A percentile compares a stretch with the other conserved stretches of the same genome.
Conservation (phyloP, 2,329 filamentous ascomycete genomes). For the Fusarium foetens region DNA sequence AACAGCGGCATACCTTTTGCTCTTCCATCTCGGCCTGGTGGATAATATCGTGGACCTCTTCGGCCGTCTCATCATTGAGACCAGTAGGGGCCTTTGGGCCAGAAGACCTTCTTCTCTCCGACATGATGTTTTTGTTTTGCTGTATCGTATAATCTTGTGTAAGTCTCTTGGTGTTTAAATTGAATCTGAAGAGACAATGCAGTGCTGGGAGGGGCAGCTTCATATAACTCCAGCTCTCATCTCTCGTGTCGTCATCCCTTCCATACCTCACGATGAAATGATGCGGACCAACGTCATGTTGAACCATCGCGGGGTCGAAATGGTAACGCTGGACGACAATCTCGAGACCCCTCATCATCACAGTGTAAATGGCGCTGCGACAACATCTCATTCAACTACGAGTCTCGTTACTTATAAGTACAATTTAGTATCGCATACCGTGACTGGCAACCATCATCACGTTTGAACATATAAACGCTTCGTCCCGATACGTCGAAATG, state of each 20-base stretch:
- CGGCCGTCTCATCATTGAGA: constrained; percentile 47
- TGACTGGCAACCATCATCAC: background rate
- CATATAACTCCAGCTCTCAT: constrained; percentile 31
- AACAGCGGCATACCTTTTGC: constrained; percentile 35
- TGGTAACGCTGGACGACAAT: constrained; percentile 33
- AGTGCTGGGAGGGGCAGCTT: background rate
- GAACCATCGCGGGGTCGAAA: constrained; percentile 22
- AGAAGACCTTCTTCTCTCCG: constrained; percentile 26
- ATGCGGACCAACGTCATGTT: constrained; percentile 44
- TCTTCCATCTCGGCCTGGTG: constrained; percentile 50
- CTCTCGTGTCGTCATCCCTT: constrained; percentile 34
- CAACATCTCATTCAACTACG: background rate
- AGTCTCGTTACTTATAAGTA: background rate
- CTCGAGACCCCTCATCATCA: constrained; percentile 35
- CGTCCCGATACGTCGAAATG: constrained; percentile 6
- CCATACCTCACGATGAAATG: constrained; percentile 24
- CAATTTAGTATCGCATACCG: background rate
- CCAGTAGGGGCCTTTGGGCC: constrained; percentile 34
- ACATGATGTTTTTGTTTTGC: constrained; percentile 5
- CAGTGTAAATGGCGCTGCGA: constrained; percentile 36
- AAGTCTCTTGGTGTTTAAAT: background rate
- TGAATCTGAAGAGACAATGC: background rate
- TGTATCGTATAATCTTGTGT: background rate
- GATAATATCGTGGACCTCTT: constrained; percentile 50
- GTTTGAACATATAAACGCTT: background rate